Evolutionary conservation across 2,329 filamentous ascomycete species (phyloP), one percentile per base, ranked within the genome.

Genomic region (Microascus cirrosus): DNA sequence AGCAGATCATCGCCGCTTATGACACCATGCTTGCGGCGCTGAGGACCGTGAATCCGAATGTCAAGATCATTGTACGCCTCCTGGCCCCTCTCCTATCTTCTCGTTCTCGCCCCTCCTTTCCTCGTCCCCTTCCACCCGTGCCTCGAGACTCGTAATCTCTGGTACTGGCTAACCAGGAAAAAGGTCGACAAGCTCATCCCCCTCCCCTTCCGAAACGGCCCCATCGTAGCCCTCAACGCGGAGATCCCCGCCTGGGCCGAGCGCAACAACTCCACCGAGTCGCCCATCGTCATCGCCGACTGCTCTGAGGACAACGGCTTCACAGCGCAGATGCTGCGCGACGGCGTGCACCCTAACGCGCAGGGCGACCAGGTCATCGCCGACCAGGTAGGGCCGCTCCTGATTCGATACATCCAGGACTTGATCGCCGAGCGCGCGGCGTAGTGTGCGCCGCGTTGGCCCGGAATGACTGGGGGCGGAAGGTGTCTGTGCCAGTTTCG

Each of bases 1-100:
- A 65, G 55, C 67, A 71, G 45, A 70, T 76, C 52, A 65, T 73
- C 1, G 67, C 63, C 10, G 69, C 73, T 0, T 76, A 74, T 57
- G 71, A 69, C 15, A 70, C 65, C 61, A 72, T 76, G 62, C 25
- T 57, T 24, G 55, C 25, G 28, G 25, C 67, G 10, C 72, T 74
- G 66, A 63, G 73, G 2, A 64, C 62, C 0, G 61, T 64, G 10
- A 76, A 74, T 52, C 65, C 69, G 1, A 67, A 66, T 32, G 68
- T 70, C 59, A 73, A 72, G 64, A 70, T 77, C 57, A 72, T 77
- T 45, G 73, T 75, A 57, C 61, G 68, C n/a, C n/a, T n/a, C n/a
- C n/a, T n/a, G n/a, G n/a, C n/a, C n/a, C n/a, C n/a, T n/a, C n/a
- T n/a, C n/a, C n/a, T n/a, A n/a, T n/a, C n/a, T n/a, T n/a, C n/a